A percentile compares a stretch with the other conserved stretches of the same genome.
These are phyloP conservation scores for Taiwanofungus camphoratus DNA, from an alignment of 1,284 basidiomycete genomes.

Conservation along the genomic window DNA sequence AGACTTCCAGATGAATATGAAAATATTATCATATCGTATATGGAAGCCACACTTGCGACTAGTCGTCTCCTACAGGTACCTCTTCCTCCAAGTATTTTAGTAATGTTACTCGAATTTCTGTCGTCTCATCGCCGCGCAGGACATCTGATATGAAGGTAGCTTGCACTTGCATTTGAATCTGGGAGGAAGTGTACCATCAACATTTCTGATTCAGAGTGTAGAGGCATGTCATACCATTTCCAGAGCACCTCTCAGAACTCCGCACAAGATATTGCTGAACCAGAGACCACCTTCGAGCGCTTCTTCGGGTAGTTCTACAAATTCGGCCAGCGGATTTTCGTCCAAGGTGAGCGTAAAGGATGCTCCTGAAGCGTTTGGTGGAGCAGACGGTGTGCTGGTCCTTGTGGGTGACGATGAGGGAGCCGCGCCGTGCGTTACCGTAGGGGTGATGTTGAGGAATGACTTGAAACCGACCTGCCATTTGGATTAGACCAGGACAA, in stretches of 20 bases:
- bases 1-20: background rate
- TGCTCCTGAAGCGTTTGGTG: conserved; percentile 36
- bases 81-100: conserved; percentile 95
- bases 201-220: too few relatives aligned
- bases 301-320: conserved; percentile 94
- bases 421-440: conserved; percentile 63
- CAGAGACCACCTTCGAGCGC: conserved; percentile 89
- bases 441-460: conserved; percentile 91
- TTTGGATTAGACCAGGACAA: background rate
- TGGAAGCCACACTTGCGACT: conserved; percentile 21
- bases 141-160: conserved; percentile 87
- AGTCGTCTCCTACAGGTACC: conserved; percentile 77
- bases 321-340: conserved; percentile 96
- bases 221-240: conserved; percentile 83
- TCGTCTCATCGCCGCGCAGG: conserved; percentile 89
- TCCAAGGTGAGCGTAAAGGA: conserved; percentile 85
- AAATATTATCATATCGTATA: conserved; percentile 14
- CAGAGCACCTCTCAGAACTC: conserved; percentile 87
- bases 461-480: conserved; percentile 99
- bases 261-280: conserved; percentile 96
- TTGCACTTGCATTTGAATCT: conserved; percentile 97
- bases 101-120: conserved; percentile 89
- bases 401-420: conserved; percentile 42
- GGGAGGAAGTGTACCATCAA: too few relatives aligned
- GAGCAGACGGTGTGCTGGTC: conserved; percentile 33